These are phyloP conservation scores for Chionographis japonica DNA, from an alignment of 106 monocot genomes.

Conservation along the genomic window DNA sequence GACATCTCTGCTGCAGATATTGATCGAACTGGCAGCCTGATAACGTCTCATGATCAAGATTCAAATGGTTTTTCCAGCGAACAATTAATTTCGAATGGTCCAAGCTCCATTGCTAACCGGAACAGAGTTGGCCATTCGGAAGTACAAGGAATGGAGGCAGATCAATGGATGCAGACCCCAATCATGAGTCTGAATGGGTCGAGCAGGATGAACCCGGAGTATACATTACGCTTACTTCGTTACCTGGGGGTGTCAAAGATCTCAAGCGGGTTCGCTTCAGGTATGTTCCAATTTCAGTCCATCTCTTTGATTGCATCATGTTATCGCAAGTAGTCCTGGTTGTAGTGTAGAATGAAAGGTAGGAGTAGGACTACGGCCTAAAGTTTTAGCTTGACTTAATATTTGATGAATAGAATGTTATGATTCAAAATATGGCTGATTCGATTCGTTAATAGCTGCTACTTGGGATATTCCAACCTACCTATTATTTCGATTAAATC, in stretches of 20 bases:
- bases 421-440: too few species aligned
- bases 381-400: too few species aligned
- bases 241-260: constrained; percentile 77
- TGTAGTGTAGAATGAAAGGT: too few species aligned
- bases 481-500: too few species aligned
- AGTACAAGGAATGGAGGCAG: constrained; percentile 50
- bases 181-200: constrained; percentile 83
- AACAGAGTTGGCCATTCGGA: constrained; percentile 34
- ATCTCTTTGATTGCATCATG: not conserved
- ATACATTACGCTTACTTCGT: constrained; percentile 83
- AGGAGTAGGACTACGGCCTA: too few species aligned
- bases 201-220: constrained; percentile 98
- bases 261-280: constrained; percentile 98
- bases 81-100: constrained; percentile 30
- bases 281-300: constrained; percentile 31
- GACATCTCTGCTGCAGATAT: constrained; percentile 40
- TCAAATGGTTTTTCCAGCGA: constrained; percentile 42
- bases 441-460: too few species aligned
- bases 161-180: constrained; percentile 35
- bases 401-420: too few species aligned
- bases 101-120: constrained; percentile 23
- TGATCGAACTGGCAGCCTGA: constrained; percentile 35
- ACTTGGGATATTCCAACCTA: too few species aligned
- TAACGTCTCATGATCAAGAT: constrained; percentile 31
- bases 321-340: too few species aligned